phyloP scores from a whole-genome alignment of 2,329 filamentous ascomycete species.

The Alternaria gaisen region DNA sequence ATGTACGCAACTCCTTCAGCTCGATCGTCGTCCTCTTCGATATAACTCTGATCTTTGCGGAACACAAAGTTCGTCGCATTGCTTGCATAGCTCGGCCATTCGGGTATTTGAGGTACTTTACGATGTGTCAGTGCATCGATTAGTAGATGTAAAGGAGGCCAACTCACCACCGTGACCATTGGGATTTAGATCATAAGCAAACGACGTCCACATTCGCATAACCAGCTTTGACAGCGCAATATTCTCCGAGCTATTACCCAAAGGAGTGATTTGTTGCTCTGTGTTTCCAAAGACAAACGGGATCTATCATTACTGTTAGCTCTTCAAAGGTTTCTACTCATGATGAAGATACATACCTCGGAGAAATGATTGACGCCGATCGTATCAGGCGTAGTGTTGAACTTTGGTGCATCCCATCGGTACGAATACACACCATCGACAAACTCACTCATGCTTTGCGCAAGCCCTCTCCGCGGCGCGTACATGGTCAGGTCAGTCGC shows the following conservation, averaged over 20 bases:
- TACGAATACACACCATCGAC: constrained; percentile 38
- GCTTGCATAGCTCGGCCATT: constrained; percentile 34
- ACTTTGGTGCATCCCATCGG: constrained; percentile 44
- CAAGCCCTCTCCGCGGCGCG: constrained; percentile 37
- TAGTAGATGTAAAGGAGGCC: not conserved
- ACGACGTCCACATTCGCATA: constrained; percentile 44
- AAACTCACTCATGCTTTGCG: constrained; percentile 33
- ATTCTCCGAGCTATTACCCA: constrained; percentile 36
- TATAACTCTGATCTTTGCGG: constrained; percentile 35
- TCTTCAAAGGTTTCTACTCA: not conserved
- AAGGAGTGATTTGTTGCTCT: constrained; percentile 36
- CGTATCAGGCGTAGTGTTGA: constrained; percentile 37
- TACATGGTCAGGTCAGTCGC: constrained; percentile 42
- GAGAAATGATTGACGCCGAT: constrained; percentile 45
- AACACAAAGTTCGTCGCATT: constrained; percentile 40
- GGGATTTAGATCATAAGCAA: constrained; percentile 40
- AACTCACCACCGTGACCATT: constrained; percentile 39
- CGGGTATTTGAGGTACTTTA: constrained; percentile 21
- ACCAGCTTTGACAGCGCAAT: constrained; percentile 33
- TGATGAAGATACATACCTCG: constrained; percentile 21
- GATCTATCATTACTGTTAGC: constrained; percentile 27
- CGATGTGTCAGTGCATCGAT: not conserved
- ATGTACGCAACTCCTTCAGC: constrained; percentile 34
- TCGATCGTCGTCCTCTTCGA: constrained; percentile 37
- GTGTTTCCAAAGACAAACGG: constrained; percentile 44